Evolutionary conservation across 2,329 filamentous ascomycete species (phyloP).

Genomic region (Dactylellina sp.): DNA sequence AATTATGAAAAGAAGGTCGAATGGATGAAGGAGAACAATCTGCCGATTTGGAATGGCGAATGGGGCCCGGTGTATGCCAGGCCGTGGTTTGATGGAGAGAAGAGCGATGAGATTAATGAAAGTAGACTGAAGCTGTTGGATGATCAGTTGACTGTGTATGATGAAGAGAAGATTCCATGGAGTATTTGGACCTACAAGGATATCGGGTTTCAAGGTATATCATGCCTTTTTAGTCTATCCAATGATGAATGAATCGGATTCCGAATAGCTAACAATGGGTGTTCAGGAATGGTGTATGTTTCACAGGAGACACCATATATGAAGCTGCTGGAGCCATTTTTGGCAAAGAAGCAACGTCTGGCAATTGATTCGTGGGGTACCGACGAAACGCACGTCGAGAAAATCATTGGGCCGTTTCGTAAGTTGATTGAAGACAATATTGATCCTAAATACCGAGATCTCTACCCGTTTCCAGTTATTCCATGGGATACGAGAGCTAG

Average conservation of each 20-base stretch:
- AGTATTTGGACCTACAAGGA: slow-evolving; percentile 73
- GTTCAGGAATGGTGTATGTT: slow-evolving; percentile 67
- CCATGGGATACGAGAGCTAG: slow-evolving; percentile 68
- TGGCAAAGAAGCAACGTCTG: slow-evolving; percentile 70
- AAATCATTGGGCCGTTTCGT: slow-evolving; percentile 65
- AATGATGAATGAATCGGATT: background rate
- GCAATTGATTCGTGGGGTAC: slow-evolving; percentile 71
- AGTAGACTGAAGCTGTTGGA: slow-evolving; percentile 66
- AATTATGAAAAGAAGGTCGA: slow-evolving; percentile 66
- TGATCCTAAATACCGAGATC: slow-evolving; percentile 64
- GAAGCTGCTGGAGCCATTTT: slow-evolving; percentile 67
- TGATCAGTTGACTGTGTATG: slow-evolving; percentile 68
- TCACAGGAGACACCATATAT: slow-evolving; percentile 67
- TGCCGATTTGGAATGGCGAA: slow-evolving; percentile 68
- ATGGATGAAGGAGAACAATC: slow-evolving; percentile 65
- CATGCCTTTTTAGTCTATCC: background rate
- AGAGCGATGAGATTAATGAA: slow-evolving; percentile 64
- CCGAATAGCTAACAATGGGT: slow-evolving; percentile 4
- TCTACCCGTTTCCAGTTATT: slow-evolving; percentile 68
- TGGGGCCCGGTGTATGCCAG: slow-evolving; percentile 69
- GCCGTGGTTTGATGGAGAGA: slow-evolving; percentile 63
- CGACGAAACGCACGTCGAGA: slow-evolving; percentile 60
- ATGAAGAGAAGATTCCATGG: slow-evolving; percentile 69
- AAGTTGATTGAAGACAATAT: slow-evolving; percentile 65
- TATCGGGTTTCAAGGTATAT: slow-evolving; percentile 68